Evolutionary conservation across 306 rosid species (phyloP).

Genomic region (Cyclanthera cordifolia): DNA sequence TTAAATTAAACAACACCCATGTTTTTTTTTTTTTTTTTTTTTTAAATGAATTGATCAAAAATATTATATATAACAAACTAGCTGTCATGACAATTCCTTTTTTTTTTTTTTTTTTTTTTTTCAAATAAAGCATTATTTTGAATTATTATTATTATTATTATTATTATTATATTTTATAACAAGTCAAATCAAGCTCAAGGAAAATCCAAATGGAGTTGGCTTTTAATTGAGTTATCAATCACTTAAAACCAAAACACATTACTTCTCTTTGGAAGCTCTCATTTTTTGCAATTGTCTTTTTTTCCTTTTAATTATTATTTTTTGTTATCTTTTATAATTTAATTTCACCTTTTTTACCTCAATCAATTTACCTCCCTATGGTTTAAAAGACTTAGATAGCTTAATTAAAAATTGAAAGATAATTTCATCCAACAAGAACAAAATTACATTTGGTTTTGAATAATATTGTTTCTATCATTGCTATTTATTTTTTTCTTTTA

Average conservation of each 20-base stretch:
- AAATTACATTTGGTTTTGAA: no score
- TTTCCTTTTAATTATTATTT: no score
- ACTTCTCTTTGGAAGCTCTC: constrained; percentile 1
- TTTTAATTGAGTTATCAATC: background rate
- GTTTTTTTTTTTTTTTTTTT: background rate
- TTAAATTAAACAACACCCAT: background rate
- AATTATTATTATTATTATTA: background rate
- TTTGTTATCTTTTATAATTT: background rate
- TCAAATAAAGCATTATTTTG: background rate
- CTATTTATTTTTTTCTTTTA: no score
- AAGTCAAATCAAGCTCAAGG: constrained; percentile 2
- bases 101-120: background rate
- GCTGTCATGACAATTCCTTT: constrained; percentile 4
- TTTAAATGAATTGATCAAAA: background rate
- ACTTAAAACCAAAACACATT: background rate
- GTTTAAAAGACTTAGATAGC: no score
- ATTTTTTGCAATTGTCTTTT: background rate
- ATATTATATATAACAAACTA: background rate
- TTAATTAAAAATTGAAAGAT: no score
- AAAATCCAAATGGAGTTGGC: constrained; percentile 2
- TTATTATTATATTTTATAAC: no score
- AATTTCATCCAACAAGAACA: no score
- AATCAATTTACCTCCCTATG: no score
- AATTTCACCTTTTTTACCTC: no score
- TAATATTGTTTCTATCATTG: no score